Percentiles rank a stretch among this genome's conserved stretches.
Evolutionary conservation across 75 land plant species (phyloP).

Genomic region (Larix kaempferi): DNA sequence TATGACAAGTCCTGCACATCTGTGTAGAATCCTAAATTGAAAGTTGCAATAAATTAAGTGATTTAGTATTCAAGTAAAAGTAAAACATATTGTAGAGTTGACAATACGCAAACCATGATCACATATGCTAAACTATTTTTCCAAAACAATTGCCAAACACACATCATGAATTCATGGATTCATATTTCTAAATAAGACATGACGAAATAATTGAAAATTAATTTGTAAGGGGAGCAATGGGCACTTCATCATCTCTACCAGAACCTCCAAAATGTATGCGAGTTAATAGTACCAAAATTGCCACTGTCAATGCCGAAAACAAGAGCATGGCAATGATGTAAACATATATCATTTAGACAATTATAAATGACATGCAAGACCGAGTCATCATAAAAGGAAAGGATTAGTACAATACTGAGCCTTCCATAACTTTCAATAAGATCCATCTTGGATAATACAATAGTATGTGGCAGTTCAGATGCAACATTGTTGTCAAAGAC

Average conservation of each 20-base stretch:
- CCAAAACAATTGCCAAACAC: not conserved
- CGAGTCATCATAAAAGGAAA: not conserved
- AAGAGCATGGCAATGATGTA: not conserved
- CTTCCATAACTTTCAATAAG: slow-evolving; percentile 68
- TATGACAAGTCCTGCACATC: slow-evolving; percentile 95
- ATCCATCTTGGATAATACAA: slow-evolving; percentile 84
- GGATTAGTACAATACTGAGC: slow-evolving; percentile 34
- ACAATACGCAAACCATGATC: not conserved
- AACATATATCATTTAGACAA: not conserved
- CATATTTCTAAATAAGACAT: not conserved
- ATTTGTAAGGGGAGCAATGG: not conserved
- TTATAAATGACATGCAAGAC: not conserved
- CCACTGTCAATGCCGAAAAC: too few species aligned
- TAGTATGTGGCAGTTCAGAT: slow-evolving; percentile 93
- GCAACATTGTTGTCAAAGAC: slow-evolving; percentile 90
- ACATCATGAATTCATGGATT: not conserved
- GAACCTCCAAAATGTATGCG: too few species aligned
- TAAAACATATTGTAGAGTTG: not conserved
- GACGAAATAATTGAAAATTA: not conserved
- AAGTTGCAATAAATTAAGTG: slow-evolving; percentile 49
- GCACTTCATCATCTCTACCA: not conserved
- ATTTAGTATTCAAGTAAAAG: not conserved
- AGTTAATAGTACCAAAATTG: too few species aligned
- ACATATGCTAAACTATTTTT: not conserved
- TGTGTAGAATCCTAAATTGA: slow-evolving; percentile 94